These are phyloP conservation scores for Suhomyces terraborum DNA, from an alignment of 1,139 yeast genomes.

Conservation along the genomic window DNA sequence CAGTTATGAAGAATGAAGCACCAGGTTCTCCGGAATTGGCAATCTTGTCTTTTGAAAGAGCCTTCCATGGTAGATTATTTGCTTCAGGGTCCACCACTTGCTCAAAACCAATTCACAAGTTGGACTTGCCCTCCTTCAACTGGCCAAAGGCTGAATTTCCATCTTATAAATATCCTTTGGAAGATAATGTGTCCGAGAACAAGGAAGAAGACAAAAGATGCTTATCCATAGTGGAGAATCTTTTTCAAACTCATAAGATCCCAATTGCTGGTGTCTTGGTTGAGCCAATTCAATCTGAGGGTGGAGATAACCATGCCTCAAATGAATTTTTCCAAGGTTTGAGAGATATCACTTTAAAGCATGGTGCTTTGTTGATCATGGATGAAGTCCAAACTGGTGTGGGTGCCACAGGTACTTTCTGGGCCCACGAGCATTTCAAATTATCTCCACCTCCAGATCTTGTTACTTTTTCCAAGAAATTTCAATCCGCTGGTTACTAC, in stretches of 20 bases:
- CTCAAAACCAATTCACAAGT: slow-evolving; percentile 81
- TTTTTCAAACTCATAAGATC: slow-evolving; percentile 55
- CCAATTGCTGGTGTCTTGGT: slow-evolving; percentile 78
- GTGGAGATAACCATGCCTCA: slow-evolving; percentile 86
- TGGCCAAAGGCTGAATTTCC: slow-evolving; percentile 92
- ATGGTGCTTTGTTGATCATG: slow-evolving; percentile 69
- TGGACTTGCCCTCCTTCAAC: slow-evolving; percentile 80
- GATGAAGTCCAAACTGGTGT: slow-evolving; percentile 91
- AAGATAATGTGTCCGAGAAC: slow-evolving; percentile 55
- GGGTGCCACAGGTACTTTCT: slow-evolving; percentile 80
- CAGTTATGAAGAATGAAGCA: slow-evolving; percentile 65
- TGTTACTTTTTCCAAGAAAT: slow-evolving; percentile 82
- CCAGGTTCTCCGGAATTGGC: slow-evolving; percentile 81
- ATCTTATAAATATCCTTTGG: slow-evolving; percentile 70
- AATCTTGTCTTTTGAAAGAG: slow-evolving; percentile 68
- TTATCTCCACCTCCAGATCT: slow-evolving; percentile 74
- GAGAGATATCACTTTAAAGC: slow-evolving; percentile 66
- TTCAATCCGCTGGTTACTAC: slow-evolving; percentile 85
- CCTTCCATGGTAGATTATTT: slow-evolving; percentile 83
- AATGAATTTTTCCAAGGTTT: slow-evolving; percentile 74
- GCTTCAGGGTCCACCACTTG: slow-evolving; percentile 78
- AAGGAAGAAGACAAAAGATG: slow-evolving; percentile 68
- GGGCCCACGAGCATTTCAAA: slow-evolving; percentile 87
- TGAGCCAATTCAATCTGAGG: slow-evolving; percentile 85
- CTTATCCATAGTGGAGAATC: slow-evolving; percentile 56